phyloP scores from a whole-genome alignment of 169 alveolate genomes.

The Besnoitia besnoiti region DNA sequence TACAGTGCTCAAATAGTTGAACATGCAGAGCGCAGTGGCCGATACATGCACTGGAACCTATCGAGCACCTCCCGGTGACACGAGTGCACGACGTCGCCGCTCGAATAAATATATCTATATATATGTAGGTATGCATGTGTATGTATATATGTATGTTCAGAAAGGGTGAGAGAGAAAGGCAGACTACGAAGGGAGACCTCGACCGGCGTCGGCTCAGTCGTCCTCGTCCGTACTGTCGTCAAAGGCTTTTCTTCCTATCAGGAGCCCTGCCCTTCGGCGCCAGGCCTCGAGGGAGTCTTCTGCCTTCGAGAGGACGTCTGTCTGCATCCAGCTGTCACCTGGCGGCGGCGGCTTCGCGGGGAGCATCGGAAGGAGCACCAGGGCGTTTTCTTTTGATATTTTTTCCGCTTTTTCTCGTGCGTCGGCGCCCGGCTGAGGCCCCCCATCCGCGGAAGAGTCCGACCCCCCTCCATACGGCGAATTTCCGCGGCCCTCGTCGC shows the following conservation, averaged over 20 bases:
- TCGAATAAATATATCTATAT: too few species aligned
- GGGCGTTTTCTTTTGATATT: neutral
- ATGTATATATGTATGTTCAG: too few species aligned
- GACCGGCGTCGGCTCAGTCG: too few species aligned
- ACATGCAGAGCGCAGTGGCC: too few species aligned
- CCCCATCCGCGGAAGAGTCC: neutral
- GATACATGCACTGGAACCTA: too few species aligned
- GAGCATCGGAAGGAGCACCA: neutral
- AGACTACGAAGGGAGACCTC: too few species aligned
- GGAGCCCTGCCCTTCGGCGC: neutral
- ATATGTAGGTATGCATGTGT: too few species aligned
- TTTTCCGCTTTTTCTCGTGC: neutral
- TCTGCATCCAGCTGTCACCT: slow-evolving; percentile 16
- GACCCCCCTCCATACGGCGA: too few species aligned
- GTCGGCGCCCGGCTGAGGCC: neutral
- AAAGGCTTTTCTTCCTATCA: neutral
- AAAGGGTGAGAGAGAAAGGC: too few species aligned
- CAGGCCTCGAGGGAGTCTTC: slow-evolving; percentile 27
- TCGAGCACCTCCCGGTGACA: too few species aligned
- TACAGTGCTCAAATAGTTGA: too few species aligned
- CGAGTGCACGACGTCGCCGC: too few species aligned
- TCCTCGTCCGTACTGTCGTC: neutral
- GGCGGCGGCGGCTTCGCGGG: slow-evolving; percentile 33
- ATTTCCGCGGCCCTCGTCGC: neutral
- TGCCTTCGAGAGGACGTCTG: neutral